phyloP scores from a whole-genome alignment of 345 rosid species.

The Hevea brasiliensis region DNA sequence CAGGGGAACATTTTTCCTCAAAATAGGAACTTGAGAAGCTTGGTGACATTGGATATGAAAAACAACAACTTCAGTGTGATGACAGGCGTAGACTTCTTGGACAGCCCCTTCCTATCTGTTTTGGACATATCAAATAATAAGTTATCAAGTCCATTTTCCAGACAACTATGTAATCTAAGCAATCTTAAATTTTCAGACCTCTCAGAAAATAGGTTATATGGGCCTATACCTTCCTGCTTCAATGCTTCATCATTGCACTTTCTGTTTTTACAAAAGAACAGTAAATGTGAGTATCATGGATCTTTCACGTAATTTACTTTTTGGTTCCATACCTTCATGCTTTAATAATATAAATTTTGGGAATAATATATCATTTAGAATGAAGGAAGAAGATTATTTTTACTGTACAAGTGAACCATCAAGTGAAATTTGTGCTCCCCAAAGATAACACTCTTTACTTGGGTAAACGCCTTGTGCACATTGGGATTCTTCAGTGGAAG shows the following conservation, averaged over 20 bases:
- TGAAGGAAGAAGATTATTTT: no score
- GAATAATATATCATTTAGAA: neutral
- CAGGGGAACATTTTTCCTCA: neutral
- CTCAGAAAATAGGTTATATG: neutral
- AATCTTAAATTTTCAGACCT: slow-evolving; percentile 4
- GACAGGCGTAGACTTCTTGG: neutral
- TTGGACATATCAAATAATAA: slow-evolving; percentile 4
- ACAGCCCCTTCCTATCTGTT: neutral
- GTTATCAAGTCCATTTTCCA: neutral
- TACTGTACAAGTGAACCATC: no score
- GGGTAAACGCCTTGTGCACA: neutral
- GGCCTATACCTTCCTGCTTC: slow-evolving; percentile 3
- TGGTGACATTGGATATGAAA: neutral
- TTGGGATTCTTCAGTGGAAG: neutral
- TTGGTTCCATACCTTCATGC: no score
- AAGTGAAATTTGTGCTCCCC: no score
- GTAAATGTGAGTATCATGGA: no score
- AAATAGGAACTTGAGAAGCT: neutral
- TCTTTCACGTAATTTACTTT: no score
- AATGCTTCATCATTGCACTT: neutral
- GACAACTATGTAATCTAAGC: neutral
- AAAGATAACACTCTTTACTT: neutral
- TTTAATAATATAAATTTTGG: no score
- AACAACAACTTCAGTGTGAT: slow-evolving; percentile 7
- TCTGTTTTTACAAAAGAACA: neutral